Evolutionary conservation across 2,329 filamentous ascomycete genomes (phyloP), one percentile per base, ranked within the genome.

Genomic region (Fusarium albosuccineum): DNA sequence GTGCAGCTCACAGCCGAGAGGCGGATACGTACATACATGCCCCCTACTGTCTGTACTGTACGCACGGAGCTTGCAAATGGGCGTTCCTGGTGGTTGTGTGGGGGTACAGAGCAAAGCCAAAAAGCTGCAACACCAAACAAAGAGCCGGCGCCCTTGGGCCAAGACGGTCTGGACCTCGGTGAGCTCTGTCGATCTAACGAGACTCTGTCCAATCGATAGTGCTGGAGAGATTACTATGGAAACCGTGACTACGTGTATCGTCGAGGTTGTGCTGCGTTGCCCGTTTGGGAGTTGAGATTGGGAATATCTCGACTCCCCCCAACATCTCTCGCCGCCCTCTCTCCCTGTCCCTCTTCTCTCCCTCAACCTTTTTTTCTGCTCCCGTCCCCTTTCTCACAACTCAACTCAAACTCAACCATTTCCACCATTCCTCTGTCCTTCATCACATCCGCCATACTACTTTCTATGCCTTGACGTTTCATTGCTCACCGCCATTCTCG

Each of bases 141-240:
- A 22, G 17, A 22, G 17, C 17, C 17, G 36, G 36, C 55, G 13
- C 11, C 30, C 14, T 36, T 16, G 45, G 63, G 59, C 64, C 57
- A 67, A 36, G 40, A 61, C 55, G 70, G 70, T 73, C 70, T 73
- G 59, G 70, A 70, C 68, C 64, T 59, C 40, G 58, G 54, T 62
- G 64, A 73, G 60, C 55, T 48, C 46, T 69, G 68, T 57, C 70
- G 66, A 73, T 72, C 70, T 51, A 51, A 44, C 66, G 29, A 40
- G 37, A 57, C 41, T 41, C 34, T 37, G 41, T 22, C 70, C 66
- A 71, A 71, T 71, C 30, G 51, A 46, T 46, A 51, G 45, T 16
- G 30, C 56, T 40, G 17, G n/a, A 33, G 30, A 49, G 46, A 49
- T 49, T 49, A 27, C 46, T 30, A 33, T 36, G 46, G 46, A 42